Evolutionary conservation across 2,329 filamentous ascomycete genomes (phyloP).

Genomic region (Neonectria sp.): DNA sequence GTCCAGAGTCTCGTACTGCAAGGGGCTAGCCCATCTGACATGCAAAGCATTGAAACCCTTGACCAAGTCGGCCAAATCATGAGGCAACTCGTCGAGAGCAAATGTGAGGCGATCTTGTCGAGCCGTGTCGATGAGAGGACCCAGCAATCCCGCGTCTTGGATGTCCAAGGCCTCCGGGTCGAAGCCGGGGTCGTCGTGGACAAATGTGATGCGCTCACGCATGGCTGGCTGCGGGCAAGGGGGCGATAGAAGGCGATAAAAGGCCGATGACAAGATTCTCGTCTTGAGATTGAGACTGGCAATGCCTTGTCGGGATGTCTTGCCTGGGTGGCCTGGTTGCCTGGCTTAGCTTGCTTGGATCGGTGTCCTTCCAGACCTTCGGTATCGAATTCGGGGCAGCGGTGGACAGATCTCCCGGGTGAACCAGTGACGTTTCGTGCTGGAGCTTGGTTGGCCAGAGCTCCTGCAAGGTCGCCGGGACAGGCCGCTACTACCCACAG

Average conservation of each 20-base stretch:
- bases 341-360: constrained; percentile 2
- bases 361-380: constrained; percentile 13
- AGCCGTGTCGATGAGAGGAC: constrained; percentile 72
- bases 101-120: constrained; percentile 87
- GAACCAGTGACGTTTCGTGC: constrained; percentile 4
- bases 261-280: constrained; percentile 15
- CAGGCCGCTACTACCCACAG: constrained; percentile 4
- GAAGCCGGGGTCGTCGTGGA: constrained; percentile 77
- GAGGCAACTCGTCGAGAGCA: constrained; percentile 79
- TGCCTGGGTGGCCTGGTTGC: background rate
- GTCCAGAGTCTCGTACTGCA: constrained; percentile 70
- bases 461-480: constrained; percentile 18
- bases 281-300: background rate
- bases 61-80: constrained; percentile 74
- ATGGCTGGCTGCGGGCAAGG: constrained; percentile 59
- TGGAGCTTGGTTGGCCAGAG: constrained; percentile 18
- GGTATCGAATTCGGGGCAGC: constrained; percentile 25
- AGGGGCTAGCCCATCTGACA: constrained; percentile 81
- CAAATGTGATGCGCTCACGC: constrained; percentile 86
- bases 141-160: constrained; percentile 67
- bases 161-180: constrained; percentile 76
- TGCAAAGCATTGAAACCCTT: constrained; percentile 79
- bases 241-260: constrained; percentile 1
- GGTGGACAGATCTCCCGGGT: constrained; percentile 29
- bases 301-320: constrained; percentile 2